These are phyloP conservation scores for Apiotrichum gracile DNA, from an alignment of 1,284 basidiomycete species.

Conservation along the genomic window DNA sequence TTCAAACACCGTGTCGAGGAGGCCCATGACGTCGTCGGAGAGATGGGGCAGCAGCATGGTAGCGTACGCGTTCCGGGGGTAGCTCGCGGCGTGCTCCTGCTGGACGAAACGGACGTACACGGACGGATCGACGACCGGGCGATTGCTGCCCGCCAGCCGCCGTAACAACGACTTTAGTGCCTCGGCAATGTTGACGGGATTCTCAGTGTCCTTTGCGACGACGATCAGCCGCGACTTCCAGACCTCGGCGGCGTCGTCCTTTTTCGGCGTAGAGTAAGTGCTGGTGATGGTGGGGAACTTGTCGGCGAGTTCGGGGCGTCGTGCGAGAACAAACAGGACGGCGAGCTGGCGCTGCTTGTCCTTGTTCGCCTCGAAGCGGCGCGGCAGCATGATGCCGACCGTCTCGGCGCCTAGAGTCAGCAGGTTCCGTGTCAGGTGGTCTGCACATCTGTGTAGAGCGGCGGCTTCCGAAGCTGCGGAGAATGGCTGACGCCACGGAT, in stretches of 20 bases:
- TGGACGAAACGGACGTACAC: slow-evolving; percentile 31
- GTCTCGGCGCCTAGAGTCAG: slow-evolving; percentile 19
- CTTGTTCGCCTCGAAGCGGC: slow-evolving; percentile 13
- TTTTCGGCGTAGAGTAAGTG: slow-evolving; percentile 1
- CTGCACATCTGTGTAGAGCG: no score
- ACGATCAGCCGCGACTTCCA: slow-evolving; percentile 19
- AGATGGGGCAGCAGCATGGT: slow-evolving; percentile 23
- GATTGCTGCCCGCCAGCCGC: slow-evolving; percentile 12
- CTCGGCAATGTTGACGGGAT: slow-evolving; percentile 28
- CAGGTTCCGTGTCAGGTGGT: no score
- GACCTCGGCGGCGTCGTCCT: background rate
- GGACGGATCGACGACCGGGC: slow-evolving; percentile 11
- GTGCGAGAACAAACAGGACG: slow-evolving; percentile 23
- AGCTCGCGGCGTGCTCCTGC: slow-evolving; percentile 34
- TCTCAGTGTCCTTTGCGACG: slow-evolving; percentile 15
- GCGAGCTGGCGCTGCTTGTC: slow-evolving; percentile 24
- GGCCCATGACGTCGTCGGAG: slow-evolving; percentile 1
- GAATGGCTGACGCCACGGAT: slow-evolving; percentile 3
- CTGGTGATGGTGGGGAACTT: slow-evolving; percentile 26
- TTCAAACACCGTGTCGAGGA: slow-evolving; percentile 34
- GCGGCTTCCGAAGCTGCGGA: no score
- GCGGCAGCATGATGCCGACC: slow-evolving; percentile 31
- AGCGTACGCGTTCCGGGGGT: slow-evolving; percentile 27
- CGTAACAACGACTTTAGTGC: slow-evolving; percentile 27
- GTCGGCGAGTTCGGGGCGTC: slow-evolving; percentile 17